Evolutionary conservation across 1,139 yeast genomes (phyloP), one percentile per base, ranked within the genome.

Genomic region (Yamadazyma friedrichii): DNA sequence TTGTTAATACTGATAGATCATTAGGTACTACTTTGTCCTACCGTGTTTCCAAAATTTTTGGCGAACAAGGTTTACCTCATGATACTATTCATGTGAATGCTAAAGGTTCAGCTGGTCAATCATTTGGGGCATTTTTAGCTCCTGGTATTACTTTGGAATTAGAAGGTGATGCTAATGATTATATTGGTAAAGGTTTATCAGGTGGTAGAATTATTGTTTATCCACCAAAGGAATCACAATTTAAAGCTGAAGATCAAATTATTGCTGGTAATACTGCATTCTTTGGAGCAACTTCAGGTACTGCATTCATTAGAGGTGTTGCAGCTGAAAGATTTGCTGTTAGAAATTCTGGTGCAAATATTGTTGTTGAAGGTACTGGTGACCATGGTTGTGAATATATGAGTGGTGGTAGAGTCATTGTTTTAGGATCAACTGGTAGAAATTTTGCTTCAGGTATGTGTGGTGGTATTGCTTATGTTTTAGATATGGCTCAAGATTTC

Each of bases 361-460:
- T 95, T 51, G 98, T 93, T 50, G 89, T 88, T 51, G 98, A 93
- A 70, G 96, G 96, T 61, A 85, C 88, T 50, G 98, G 98, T 73
- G 97, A 91, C 62, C 97, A 93, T 64, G 98, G 98, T 42, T 93
- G 97, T 73, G 98, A 93, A 67, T 93, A 93, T 72, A 93, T 93
- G 98, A 89, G 98, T 56, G 98, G 98, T 64, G 98, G 98, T 63
- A 82, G 98, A 58, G 96, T 93, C 47, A 88, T 93, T 60, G 88
- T 93, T 41, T 78, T 93, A 53, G 96, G 98, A 39, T 69, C 82
- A 43, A 87, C 96, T 58, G 98, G 96, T 46, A 82, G 98, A 53
- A 86, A 89, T 72, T 93, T 93, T 64, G 98, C 97, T 35, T 96
- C 98, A 42, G 98, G 98, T 75, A 94, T 94, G 88, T 91, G 97